Evolutionary conservation across 352 stramenopile genomes (phyloP).

Genomic region (Phytophthora sp.): DNA sequence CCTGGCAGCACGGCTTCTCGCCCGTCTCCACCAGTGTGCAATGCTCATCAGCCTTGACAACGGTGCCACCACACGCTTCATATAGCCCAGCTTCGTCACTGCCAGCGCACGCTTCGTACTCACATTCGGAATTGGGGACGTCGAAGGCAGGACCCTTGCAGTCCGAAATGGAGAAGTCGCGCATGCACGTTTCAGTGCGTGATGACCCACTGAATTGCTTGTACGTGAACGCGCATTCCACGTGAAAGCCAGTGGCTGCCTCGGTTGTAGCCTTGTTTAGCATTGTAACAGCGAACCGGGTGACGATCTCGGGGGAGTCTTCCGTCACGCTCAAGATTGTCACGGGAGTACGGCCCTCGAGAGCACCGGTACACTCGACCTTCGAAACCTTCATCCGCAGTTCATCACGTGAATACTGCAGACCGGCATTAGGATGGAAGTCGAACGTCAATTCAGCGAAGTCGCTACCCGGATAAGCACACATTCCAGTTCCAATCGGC

Average conservation of each 20-base stretch:
- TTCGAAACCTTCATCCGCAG: constrained; percentile 47
- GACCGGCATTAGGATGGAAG: constrained; percentile 53
- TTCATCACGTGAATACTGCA: constrained; percentile 42
- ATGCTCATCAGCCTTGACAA: constrained; percentile 26
- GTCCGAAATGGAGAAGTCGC: constrained; percentile 60
- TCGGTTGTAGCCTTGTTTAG: constrained; percentile 46
- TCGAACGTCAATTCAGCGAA: constrained; percentile 75
- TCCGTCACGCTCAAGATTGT: constrained; percentile 43
- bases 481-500: constrained; percentile 41
- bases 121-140: constrained; percentile 41
- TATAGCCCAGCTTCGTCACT: constrained; percentile 40
- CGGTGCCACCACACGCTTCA: constrained; percentile 50
- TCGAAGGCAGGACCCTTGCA: constrained; percentile 65
- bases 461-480: constrained; percentile 60
- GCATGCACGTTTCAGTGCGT: constrained; percentile 39
- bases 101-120: constrained; percentile 43
- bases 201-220: constrained; percentile 24
- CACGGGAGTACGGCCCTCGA: constrained; percentile 30
- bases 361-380: constrained; percentile 46
- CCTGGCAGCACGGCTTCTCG: constrained; percentile 53
- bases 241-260: constrained; percentile 44
- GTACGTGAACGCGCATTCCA: constrained; percentile 69
- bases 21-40: constrained; percentile 35
- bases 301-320: constrained; percentile 48
- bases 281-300: constrained; percentile 63